These are phyloP conservation scores for Fusarium liriodendri DNA, from an alignment of 2,329 filamentous ascomycete species.

Conservation along the genomic window DNA sequence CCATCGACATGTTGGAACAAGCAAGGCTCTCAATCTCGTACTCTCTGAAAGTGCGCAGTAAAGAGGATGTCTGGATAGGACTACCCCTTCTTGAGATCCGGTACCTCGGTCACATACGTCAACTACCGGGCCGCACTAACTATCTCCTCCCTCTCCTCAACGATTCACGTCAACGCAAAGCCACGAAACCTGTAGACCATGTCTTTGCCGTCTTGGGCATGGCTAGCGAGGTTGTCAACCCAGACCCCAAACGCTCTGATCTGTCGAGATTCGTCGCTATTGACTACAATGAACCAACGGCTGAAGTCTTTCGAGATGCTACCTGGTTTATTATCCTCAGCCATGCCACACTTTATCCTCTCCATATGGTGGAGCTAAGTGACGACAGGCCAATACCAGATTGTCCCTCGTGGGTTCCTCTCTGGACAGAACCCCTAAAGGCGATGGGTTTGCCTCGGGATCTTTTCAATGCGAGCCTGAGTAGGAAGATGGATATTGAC, in stretches of 20 bases:
- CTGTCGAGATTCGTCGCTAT: neutral
- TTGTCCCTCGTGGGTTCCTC: neutral
- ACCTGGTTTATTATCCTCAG: neutral
- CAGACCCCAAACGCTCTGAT: neutral
- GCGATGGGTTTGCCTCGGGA: neutral
- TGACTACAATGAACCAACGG: neutral
- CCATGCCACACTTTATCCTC: neutral
- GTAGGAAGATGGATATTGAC: neutral
- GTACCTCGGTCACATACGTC: neutral
- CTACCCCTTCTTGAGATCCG: neutral
- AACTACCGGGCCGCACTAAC: neutral
- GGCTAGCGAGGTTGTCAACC: neutral
- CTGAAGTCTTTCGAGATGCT: neutral
- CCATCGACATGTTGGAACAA: neutral
- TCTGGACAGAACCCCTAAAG: neutral
- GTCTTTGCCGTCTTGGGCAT: neutral
- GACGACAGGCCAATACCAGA: neutral
- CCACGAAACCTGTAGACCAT: neutral
- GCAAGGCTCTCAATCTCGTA: neutral
- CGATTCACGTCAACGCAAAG: neutral
- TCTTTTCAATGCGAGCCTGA: neutral
- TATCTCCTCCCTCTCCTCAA: neutral
- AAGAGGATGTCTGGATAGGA: neutral
- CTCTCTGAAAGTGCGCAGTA: neutral
- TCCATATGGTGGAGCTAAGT: neutral